Evolutionary conservation across 495 filamentous ascomycete genomes (phyloP).

Genomic region (Jackrogersella multiformis): DNA sequence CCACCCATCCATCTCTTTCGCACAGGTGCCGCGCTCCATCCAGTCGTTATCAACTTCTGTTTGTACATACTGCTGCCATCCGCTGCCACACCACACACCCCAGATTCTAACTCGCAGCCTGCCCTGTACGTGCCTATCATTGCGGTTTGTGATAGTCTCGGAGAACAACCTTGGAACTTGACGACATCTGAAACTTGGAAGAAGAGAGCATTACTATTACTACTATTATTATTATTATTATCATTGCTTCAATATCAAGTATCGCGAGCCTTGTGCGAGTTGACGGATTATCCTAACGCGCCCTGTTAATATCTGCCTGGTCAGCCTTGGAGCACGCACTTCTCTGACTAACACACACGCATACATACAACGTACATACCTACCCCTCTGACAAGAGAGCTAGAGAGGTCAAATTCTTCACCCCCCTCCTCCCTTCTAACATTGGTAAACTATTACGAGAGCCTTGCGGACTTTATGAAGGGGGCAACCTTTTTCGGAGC

Average conservation of each 20-base stretch:
- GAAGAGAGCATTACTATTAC: conserved; percentile 7
- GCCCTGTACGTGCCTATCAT: conserved; percentile 43
- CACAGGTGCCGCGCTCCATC: conserved; percentile 38
- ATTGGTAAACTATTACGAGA: conserved; percentile 25
- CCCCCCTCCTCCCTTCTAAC: conserved; percentile 23
- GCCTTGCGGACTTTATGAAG: conserved; percentile 38
- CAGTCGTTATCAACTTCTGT: conserved; percentile 40
- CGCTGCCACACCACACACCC: conserved; percentile 45
- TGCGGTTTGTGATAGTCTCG: conserved; percentile 36
- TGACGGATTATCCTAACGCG: conserved; percentile 10
- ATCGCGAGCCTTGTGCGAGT: conserved; percentile 7
- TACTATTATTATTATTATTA: conserved; percentile 5
- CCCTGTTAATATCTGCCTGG: conserved; percentile 10
- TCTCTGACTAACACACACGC: conserved; percentile 28
- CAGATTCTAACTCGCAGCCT: conserved; percentile 44
- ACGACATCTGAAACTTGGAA: conserved; percentile 36
- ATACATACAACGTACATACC: no score
- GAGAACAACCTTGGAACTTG: conserved; percentile 25
- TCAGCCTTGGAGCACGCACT: background rate
- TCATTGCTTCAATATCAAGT: conserved; percentile 20
- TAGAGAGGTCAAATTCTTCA: conserved; percentile 16
- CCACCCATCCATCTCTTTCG: conserved; percentile 44
- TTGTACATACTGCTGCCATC: conserved; percentile 45
- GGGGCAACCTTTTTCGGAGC: conserved; percentile 38
- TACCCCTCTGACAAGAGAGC: conserved; percentile 18